Evolutionary conservation across 2,329 filamentous ascomycete species (phyloP), one percentile per base, ranked within the genome.

Genomic region (Pseudogymnoascus verrucosus): DNA sequence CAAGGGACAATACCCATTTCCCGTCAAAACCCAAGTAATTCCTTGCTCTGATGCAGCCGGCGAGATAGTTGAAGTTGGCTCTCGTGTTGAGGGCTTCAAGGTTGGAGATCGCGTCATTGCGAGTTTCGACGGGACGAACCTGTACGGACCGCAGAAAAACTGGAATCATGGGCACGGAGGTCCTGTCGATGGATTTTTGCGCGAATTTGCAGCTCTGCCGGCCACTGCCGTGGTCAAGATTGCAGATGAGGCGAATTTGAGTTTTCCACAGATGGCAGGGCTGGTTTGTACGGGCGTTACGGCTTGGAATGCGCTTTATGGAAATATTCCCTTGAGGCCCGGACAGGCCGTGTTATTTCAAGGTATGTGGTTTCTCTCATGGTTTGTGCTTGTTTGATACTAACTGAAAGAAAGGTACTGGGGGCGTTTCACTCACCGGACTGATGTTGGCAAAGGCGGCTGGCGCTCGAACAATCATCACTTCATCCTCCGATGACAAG

Each of bases 401-500:
- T 59, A 59, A 63, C n/a, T 6, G 7, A 42, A 60, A 63, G 23
- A 28, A 63, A 76, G 79, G 80, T 1, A 82, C 80, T 3, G 79
- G 79, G 2, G 79, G 79, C 1, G 78, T 81, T 7, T 75, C 78
- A 0, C 69, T 80, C 57, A 75, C 76, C 0, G 79, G 76, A 7
- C 70, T 80, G 64, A 75, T 78, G 61, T 73, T 81, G 62, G 81
- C 77, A 12, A 80, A 79, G 67, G 80, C 80, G 6, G 72, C 73
- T 1, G 79, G 74, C 10, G 76, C 76, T 0, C 75, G 69, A 67
- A 78, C 78, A 1, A 81, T 81, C 34, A 76, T 81, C 47, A 82
- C 79, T 0, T 82, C 79, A 1, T 82, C 81, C 0, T 79, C 77
- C 3, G 78, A 83, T 65, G 67, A 73, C 2, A 84, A 84, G 67